Evolutionary conservation across 805 yeast genomes (phyloP).

Genomic region (baker's yeast (Saccharomyces cerevisiae)): DNA sequence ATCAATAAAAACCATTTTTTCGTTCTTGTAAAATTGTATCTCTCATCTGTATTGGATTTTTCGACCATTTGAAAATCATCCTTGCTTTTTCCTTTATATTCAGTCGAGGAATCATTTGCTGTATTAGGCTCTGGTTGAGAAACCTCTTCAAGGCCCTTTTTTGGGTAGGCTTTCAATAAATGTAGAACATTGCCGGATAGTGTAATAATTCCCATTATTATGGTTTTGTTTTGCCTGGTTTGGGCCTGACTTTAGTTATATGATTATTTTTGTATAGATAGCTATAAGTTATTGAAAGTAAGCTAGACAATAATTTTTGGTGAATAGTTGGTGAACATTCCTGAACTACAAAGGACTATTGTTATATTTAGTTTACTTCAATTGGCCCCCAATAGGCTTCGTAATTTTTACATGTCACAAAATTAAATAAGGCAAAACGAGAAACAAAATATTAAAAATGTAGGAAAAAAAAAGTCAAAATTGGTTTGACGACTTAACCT

Average conservation of each 20-base stretch:
- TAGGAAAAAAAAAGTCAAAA: background rate
- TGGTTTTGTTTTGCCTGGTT: background rate
- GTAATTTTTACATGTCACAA: too few relatives aligned
- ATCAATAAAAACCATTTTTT: background rate
- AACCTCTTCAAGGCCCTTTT: background rate
- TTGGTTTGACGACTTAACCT: background rate
- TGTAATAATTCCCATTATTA: background rate
- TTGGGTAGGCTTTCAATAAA: background rate
- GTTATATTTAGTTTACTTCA: background rate
- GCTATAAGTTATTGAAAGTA: background rate
- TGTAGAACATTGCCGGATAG: background rate
- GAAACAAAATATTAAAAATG: background rate
- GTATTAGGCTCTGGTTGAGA: background rate
- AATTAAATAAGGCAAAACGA: background rate
- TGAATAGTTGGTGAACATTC: background rate
- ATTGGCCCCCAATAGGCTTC: too few relatives aligned
- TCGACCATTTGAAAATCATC: background rate
- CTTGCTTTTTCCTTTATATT: background rate
- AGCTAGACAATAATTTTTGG: background rate
- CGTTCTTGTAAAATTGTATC: background rate
- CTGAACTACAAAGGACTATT: too few relatives aligned
- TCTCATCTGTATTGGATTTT: background rate
- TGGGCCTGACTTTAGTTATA: background rate
- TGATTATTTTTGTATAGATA: background rate
- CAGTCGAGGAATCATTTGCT: background rate